Percentiles rank a stretch among this genome's conserved stretches.
phyloP scores from a whole-genome alignment of 192 early-diverging fungal genomes.

The Coemansia erecta region DNA sequence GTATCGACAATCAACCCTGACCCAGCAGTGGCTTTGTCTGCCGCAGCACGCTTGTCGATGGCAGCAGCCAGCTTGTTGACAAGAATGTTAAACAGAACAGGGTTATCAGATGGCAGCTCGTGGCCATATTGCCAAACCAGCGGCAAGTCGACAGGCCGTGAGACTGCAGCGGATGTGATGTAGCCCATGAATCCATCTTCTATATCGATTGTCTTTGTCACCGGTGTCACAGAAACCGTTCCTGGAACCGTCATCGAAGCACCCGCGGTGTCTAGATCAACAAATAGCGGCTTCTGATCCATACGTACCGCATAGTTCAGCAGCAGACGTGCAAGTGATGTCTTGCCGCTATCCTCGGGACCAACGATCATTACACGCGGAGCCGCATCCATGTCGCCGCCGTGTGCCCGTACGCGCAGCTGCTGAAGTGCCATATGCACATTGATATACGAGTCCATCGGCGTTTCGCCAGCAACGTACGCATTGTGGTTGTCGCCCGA shows the following conservation, averaged over 20 bases:
- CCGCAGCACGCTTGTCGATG: constrained; percentile 61
- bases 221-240: constrained; percentile 73
- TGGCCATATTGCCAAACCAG: constrained; percentile 92
- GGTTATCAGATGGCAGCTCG: constrained; percentile 69
- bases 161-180: constrained; percentile 58
- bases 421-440: constrained; percentile 86
- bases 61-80: constrained; percentile 60
- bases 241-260: constrained; percentile 80
- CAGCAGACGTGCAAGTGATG: constrained; percentile 78
- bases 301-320: constrained; percentile 84
- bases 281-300: constrained; percentile 73
- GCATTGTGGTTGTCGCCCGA: constrained; percentile 70
- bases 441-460: constrained; percentile 88
- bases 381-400: constrained; percentile 19
- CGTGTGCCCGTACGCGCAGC: constrained; percentile 50
- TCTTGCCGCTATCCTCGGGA: constrained; percentile 91
- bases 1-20: constrained; percentile 89
- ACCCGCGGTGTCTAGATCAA: constrained; percentile 81
- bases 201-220: constrained; percentile 76
- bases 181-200: constrained; percentile 71
- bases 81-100: constrained; percentile 74
- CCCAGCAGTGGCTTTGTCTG: constrained; percentile 55
- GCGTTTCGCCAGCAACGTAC: constrained; percentile 93
- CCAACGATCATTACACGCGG: constrained; percentile 83
- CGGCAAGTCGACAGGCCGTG: constrained; percentile 69